These are phyloP conservation scores for Trifolium pratense DNA, from an alignment of 306 rosid species.

Conservation along the genomic window DNA sequence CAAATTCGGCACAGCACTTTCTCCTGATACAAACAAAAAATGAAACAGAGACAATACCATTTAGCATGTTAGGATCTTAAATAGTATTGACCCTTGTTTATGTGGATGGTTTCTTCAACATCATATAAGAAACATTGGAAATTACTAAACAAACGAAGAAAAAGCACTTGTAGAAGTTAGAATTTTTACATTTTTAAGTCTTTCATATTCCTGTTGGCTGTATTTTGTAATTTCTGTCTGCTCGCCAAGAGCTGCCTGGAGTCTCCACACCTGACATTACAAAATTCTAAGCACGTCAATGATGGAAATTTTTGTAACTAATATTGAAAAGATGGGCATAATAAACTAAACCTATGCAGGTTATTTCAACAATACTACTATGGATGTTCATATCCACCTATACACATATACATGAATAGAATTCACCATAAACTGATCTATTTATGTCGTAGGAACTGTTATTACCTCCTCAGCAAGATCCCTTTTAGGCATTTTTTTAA, in stretches of 20 bases:
- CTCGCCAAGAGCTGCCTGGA: conserved; percentile 97
- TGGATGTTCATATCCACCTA: neutral
- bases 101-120: neutral
- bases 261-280: conserved; percentile 85
- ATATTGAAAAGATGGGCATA: conserved; percentile 11
- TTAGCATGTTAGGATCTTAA: neutral
- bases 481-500: conserved; percentile 98
- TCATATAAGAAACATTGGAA: conserved; percentile 22
- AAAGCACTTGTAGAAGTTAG: conserved; percentile 28
- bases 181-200: conserved; percentile 86
- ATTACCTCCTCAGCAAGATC: conserved; percentile 99
- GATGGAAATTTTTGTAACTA: conserved; percentile 18
- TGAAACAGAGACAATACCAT: neutral
- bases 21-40: conserved; percentile 63
- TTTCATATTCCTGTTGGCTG: conserved; percentile 91
- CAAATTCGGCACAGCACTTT: conserved; percentile 93
- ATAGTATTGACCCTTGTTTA: neutral
- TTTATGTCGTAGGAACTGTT: conserved; percentile 17
- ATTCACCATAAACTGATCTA: conserved; percentile 1
- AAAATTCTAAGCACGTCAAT: conserved; percentile 26
- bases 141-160: conserved; percentile 20
- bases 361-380: conserved; percentile 14
- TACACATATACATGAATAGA: neutral
- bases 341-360: conserved; percentile 22
- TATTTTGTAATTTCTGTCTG: conserved; percentile 90